Evolutionary conservation across 257 asterid genomes (phyloP).

Genomic region (Plantago elongata): DNA sequence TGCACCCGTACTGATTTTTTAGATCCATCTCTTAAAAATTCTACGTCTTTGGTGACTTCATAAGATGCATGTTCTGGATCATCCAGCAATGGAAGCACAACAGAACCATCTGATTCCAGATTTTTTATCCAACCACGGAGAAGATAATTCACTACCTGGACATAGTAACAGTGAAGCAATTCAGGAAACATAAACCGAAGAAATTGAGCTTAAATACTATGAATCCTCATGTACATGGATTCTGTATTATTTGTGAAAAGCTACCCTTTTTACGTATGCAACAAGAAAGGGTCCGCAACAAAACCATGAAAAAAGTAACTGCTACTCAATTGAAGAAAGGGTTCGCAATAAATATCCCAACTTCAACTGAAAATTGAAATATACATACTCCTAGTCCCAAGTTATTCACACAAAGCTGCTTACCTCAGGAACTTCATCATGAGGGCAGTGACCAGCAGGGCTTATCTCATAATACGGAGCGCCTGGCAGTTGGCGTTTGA

Average conservation of each 20-base stretch:
- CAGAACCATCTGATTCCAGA: conserved; percentile 59
- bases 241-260: no score
- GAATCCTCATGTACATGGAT: no score
- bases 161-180: neutral
- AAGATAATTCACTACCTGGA: conserved; percentile 77
- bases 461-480: conserved; percentile 88
- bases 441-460: conserved; percentile 99
- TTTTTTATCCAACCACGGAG: conserved; percentile 82
- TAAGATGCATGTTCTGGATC: conserved; percentile 26
- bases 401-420: neutral
- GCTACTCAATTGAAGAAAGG: no score
- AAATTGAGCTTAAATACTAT: no score
- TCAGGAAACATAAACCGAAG: neutral
- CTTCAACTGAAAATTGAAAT: neutral
- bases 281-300: no score
- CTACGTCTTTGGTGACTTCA: conserved; percentile 45
- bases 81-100: conserved; percentile 61
- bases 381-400: neutral
- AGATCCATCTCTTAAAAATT: conserved; percentile 46
- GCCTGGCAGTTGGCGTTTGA: conserved; percentile 57
- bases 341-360: neutral
- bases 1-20: conserved; percentile 53
- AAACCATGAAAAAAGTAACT: no score
- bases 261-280: no score
- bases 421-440: conserved; percentile 99